Base-by-base conservation (phyloP, 441 rosid species). In the Hura crepitans region DNA sequence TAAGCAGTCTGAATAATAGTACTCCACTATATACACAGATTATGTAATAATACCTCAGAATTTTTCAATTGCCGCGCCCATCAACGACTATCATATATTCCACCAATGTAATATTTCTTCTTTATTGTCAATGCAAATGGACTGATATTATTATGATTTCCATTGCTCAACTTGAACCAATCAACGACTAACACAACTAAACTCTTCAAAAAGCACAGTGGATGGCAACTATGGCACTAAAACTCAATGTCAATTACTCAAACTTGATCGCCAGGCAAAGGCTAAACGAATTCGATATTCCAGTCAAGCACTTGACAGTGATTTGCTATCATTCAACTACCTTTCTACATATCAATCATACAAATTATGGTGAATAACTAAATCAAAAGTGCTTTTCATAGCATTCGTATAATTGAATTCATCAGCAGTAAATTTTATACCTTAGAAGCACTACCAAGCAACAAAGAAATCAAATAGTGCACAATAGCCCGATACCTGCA, bases 401-500 rank as follows among this genome's bases (percentile, higher is more conserved):
- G 42, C 45, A 58, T 23, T n/a, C 15, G 23, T 59, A 22, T 27
- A 47, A n/a, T 0, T 42, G 57, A 64, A 39, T 43, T 54, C 53
- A 72, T 30, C 62, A 43, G 35, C 46, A 6, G 49, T 51, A 62
- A 35, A 76, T 42, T 39, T 62, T 61, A 45, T 50, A 68, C 18
- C 28, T 49, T 20, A 28, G 45, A 73, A 73, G 23, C 58, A 68
- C 12, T 55, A 43, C 37, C 59, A 73, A 66, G 43, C 17, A 69
- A 57, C 42, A 63, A 25, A 43, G 20, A 10, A 43, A 57, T 22
- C 46, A 62, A 72, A 70, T 43, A 42, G 30, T 37, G 42, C 15
- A 33, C n/a, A 66, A 15, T 7, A 65, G 59, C 22, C 43, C 20
- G 47, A 65, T 80, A 92, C 94, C 97, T 86, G 85, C 95, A 92